These are phyloP conservation scores for Floccularia luteovirens DNA, from an alignment of 768 basidiomycete genomes.

Conservation along the genomic window DNA sequence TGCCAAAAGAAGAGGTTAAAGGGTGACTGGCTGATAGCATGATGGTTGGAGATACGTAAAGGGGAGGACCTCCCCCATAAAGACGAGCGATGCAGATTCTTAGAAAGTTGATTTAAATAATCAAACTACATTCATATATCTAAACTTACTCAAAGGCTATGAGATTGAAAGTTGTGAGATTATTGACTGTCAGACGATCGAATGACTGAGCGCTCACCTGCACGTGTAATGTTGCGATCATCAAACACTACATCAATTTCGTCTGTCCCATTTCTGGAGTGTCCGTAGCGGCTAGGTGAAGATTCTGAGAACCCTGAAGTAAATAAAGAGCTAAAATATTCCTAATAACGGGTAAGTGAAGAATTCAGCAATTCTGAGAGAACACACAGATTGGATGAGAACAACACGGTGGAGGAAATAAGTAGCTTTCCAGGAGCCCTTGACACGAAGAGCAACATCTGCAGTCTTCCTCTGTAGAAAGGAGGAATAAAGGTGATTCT, in stretches of 20 bases:
- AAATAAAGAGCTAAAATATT: constrained; percentile 86
- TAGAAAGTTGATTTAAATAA: constrained; percentile 6
- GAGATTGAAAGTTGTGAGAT: constrained; percentile 7
- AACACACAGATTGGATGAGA: constrained; percentile 73
- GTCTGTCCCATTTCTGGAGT: constrained; percentile 25
- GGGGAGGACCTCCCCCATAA: constrained; percentile 78
- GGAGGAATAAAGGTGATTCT: constrained; percentile 70
- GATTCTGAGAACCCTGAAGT: constrained; percentile 74
- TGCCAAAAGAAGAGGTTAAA: constrained; percentile 62
- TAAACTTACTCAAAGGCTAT: constrained; percentile 81
- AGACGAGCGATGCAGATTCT: constrained; percentile 83
- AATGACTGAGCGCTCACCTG: constrained; percentile 42
- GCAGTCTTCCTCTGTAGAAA: constrained; percentile 67
- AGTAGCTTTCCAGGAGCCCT: constrained; percentile 57
- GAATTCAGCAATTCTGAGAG: constrained; percentile 2
- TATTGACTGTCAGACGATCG: constrained; percentile 5
- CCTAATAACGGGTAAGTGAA: constrained; percentile 32
- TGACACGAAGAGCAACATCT: constrained; percentile 69
- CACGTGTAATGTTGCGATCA: constrained; percentile 82
- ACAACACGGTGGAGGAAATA: constrained; percentile 83
- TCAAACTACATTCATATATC: neutral
- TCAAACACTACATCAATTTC: constrained; percentile 70
- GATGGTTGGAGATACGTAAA: constrained; percentile 58
- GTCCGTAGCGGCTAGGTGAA: constrained; percentile 15
- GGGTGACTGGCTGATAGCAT: constrained; percentile 63